Evolutionary conservation across 2,329 filamentous ascomycete genomes (phyloP).

Genomic region (Scopulariopsis brevicaulis): DNA sequence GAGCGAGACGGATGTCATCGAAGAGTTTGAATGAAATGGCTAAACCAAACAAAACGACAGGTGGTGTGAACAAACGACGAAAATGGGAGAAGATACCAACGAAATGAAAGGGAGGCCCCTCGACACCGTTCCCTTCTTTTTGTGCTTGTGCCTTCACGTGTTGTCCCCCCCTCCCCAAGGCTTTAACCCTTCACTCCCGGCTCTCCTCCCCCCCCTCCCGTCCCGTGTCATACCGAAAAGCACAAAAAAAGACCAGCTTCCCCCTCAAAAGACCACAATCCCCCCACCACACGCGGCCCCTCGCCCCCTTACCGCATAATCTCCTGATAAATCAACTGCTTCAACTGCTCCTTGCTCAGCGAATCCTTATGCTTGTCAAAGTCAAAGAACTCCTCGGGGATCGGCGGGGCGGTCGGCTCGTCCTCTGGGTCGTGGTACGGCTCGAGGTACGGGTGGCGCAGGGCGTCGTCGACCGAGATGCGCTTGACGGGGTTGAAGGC

Average conservation of each 20-base stretch:
- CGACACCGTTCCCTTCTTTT: not conserved
- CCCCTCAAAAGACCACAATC: not conserved
- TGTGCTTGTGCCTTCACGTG: not conserved
- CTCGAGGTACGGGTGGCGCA: constrained; percentile 96
- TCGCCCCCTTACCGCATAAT: constrained; percentile 53
- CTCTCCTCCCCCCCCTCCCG: not conserved
- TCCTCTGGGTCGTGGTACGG: constrained; percentile 98
- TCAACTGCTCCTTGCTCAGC: constrained; percentile 95
- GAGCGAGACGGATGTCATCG: not conserved
- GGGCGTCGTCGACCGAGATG: constrained; percentile 92
- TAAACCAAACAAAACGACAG: not conserved
- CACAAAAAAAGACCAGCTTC: not conserved
- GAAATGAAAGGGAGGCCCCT: not conserved
- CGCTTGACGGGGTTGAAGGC: constrained; percentile 98
- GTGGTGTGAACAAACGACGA: not conserved
- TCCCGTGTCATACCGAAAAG: not conserved
- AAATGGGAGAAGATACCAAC: not conserved
- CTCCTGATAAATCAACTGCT: constrained; percentile 94
- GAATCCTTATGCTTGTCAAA: constrained; percentile 99
- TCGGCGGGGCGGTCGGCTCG: constrained; percentile 90
- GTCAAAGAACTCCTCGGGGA: constrained; percentile 98
- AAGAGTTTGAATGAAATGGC: not conserved
- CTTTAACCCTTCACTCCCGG: no score
- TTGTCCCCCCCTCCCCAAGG: not conserved
- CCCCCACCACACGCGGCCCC: not conserved